Percentiles rank a stretch among this genome's conserved stretches.
These are phyloP conservation scores for Cryptococcus sp. DNA, from an alignment of 1,284 basidiomycete species.

Conservation along the genomic window DNA sequence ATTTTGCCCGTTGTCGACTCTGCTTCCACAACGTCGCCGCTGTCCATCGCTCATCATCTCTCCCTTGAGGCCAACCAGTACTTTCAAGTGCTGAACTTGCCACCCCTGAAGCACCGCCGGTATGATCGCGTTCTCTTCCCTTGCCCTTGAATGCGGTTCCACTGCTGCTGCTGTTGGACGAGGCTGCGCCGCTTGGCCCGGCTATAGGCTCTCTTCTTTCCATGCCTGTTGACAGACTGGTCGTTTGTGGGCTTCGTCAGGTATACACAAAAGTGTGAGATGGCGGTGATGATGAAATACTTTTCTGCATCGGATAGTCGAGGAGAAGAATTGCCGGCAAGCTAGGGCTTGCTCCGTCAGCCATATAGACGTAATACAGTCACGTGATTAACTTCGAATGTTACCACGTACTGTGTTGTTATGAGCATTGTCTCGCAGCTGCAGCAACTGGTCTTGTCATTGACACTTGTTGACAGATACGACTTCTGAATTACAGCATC, in stretches of 20 bases:
- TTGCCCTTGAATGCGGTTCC: constrained; percentile 9
- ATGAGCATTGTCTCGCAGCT: no score
- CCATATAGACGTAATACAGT: neutral
- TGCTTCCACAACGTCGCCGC: constrained; percentile 34
- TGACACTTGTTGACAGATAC: no score
- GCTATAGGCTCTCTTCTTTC: no score
- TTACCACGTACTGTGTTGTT: no score
- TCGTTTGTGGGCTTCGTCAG: no score
- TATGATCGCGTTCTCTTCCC: constrained; percentile 4
- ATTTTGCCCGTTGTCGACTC: constrained; percentile 58
- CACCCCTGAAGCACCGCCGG: neutral
- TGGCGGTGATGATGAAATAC: no score
- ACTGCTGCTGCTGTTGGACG: constrained; percentile 2
- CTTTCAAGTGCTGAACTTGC: constrained; percentile 16
- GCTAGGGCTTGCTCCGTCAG: neutral
- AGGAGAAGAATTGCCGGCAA: constrained; percentile 8
- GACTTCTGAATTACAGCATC: no score
- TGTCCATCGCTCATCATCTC: constrained; percentile 32
- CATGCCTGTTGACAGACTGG: no score
- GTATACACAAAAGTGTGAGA: no score
- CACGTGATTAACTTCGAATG: neutral
- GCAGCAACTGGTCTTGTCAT: no score
- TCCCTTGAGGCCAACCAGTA: constrained; percentile 14
- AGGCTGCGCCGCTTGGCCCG: neutral
- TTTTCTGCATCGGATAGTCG: constrained; percentile 9